Evolutionary conservation across 1,139 yeast species (phyloP), one percentile per base, ranked within the genome.

Genomic region (Yamadazyma atlantica): DNA sequence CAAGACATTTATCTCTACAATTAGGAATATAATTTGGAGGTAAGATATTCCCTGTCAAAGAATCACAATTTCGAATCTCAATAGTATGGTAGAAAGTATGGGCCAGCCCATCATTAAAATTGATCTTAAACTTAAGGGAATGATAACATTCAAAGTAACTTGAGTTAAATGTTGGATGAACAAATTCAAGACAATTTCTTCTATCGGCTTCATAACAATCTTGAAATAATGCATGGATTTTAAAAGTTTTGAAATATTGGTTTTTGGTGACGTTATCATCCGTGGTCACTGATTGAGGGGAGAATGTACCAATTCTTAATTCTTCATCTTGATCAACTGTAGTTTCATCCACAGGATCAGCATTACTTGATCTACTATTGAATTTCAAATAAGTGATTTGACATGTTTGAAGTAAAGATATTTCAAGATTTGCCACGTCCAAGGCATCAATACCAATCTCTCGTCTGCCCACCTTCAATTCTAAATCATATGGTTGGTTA

Each of bases 141-240:
- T 28, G 30, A 11, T 28, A 28, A 11, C 30, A 28, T 28, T 28
- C 30, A 28, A 28, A 28, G 10, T 28, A 28, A 7, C 17, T n/a
- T 7, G 30, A 28, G 12, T 19, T 28, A 11, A 28, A 28, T 5
- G 30, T 28, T 9, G 30, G 30, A 28, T 28, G 30, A 28, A 28
- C 30, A 28, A 28, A 28, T n/a, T 28, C 30, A 16, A 28, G 21
- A 28, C 30, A 28, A 16, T 28, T 28, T 16, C 30, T 15, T 16
- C 10, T 28, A 15, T 28, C 21, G 10, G 30, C 30, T 11, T 28
- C 30, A 16, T 28, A 28, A 28, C 30, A 28, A 28, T 28, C 30
- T 11, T 28, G 30, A 16, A 28, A 28, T 15, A 28, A 16, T 10
- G 12, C 5, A 16, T 28, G 16, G 4, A 28, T 28, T 7, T 28